Percentiles rank a stretch among this genome's conserved stretches.
Conservation (phyloP, 2,329 filamentous ascomycete genomes). For the Hymenoscyphus infarciens region DNA sequence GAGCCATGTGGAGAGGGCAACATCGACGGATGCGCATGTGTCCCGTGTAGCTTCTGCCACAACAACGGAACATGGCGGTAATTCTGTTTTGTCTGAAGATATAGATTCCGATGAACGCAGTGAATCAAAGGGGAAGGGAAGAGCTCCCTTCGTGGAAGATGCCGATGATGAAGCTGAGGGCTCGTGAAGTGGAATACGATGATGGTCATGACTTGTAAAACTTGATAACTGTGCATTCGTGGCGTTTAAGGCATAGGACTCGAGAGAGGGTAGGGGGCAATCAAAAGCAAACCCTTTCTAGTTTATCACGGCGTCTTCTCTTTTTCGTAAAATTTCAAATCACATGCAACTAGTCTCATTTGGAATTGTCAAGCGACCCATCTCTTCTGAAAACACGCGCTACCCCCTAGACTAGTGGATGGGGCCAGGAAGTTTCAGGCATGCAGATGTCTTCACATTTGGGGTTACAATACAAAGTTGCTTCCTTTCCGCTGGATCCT, state of each 20-base stretch:
- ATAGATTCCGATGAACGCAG: slow-evolving; percentile 17
- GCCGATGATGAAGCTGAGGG: slow-evolving; percentile 39
- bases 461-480: neutral
- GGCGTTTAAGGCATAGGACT: neutral
- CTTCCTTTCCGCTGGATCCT: slow-evolving; percentile 2
- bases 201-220: slow-evolving; percentile 3
- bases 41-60: slow-evolving; percentile 3
- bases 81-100: slow-evolving; percentile 15
- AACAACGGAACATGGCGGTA: neutral
- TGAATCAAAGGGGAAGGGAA: slow-evolving; percentile 38
- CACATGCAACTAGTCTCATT: neutral
- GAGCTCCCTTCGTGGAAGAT: slow-evolving; percentile 45
- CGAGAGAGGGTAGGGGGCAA: neutral
- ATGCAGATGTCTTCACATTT: neutral
- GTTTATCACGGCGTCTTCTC: neutral
- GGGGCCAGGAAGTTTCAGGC: neutral
- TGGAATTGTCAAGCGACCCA: neutral
- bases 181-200: slow-evolving; percentile 11
- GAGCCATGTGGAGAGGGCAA: slow-evolving; percentile 7
- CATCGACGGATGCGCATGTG: slow-evolving; percentile 7
- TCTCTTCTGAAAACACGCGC: neutral
- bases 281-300: neutral
- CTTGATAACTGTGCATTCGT: neutral
- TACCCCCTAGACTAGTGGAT: neutral
- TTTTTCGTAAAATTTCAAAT: neutral